Percentiles rank a stretch among this genome's conserved stretches.
Conservation (phyloP, 495 filamentous ascomycete genomes). For the Aspergillus sclerotiicarbonarius region DNA sequence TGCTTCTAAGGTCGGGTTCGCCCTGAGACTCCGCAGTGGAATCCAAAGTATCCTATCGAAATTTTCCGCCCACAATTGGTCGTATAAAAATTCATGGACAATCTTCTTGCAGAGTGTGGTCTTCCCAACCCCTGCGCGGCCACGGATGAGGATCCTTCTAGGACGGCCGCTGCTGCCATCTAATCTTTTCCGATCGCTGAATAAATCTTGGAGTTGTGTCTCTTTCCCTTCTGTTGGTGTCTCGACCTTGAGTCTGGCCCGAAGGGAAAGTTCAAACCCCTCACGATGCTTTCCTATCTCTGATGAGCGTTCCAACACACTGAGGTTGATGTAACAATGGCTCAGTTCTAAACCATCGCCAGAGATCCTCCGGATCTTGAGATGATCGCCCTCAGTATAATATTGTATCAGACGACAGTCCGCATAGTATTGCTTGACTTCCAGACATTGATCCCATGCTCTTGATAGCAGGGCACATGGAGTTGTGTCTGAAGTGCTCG, state of each 20-base stretch:
- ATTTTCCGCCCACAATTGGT: slow-evolving; percentile 19
- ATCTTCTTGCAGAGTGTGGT: slow-evolving; percentile 49
- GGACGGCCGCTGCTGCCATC: background rate
- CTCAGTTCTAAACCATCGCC: slow-evolving; percentile 15
- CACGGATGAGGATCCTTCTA: slow-evolving; percentile 39
- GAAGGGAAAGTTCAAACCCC: slow-evolving; percentile 3
- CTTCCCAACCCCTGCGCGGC: slow-evolving; percentile 45
- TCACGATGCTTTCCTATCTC: background rate
- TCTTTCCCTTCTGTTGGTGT: background rate
- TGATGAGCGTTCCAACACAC: slow-evolving; percentile 12
- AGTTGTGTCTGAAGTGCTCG: too few relatives aligned
- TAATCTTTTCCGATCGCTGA: background rate
- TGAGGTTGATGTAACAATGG: slow-evolving; percentile 23
- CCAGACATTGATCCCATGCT: background rate
- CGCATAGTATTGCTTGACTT: slow-evolving; percentile 12
- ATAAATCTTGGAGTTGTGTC: slow-evolving; percentile 5
- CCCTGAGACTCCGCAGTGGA: slow-evolving; percentile 9
- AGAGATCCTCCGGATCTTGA: slow-evolving; percentile 27
- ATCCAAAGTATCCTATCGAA: slow-evolving; percentile 13
- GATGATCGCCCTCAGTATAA: slow-evolving; percentile 1
- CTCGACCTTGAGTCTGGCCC: slow-evolving; percentile 5
- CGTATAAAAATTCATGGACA: slow-evolving; percentile 23
- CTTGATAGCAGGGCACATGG: too few relatives aligned
- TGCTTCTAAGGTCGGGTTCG: slow-evolving; percentile 1
- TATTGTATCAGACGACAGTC: slow-evolving; percentile 8